Evolutionary conservation across 129 eudicot genomes (phyloP).

Genomic region (Helianthus tuberosus): DNA sequence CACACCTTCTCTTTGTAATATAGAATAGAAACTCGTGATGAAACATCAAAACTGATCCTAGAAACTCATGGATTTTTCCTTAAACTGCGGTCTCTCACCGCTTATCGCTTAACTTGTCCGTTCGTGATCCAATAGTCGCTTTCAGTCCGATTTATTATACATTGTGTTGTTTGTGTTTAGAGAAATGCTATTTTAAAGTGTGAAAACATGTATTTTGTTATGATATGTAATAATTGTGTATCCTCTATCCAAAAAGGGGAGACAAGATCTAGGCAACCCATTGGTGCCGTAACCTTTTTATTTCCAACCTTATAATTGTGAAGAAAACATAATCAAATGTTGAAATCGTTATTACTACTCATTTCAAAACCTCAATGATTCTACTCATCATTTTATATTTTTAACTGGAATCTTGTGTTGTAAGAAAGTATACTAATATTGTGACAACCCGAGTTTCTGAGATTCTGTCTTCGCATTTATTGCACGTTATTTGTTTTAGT

Average conservation of each 20-base stretch:
- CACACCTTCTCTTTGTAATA: too few relatives aligned
- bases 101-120: too few relatives aligned
- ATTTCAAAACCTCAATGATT: constrained; percentile 32
- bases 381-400: constrained; percentile 17
- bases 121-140: too few relatives aligned
- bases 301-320: constrained; percentile 19
- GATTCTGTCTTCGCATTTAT: too few relatives aligned
- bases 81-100: too few relatives aligned
- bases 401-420: not conserved
- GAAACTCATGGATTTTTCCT: too few relatives aligned
- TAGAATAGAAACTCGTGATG: not conserved
- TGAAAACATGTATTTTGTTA: constrained; percentile 15
- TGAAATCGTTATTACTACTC: constrained; percentile 26
- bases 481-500: too few relatives aligned
- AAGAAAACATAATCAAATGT: constrained; percentile 31
- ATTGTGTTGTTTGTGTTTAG: not conserved
- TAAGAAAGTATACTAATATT: constrained; percentile 9
- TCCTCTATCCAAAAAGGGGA: constrained; percentile 15
- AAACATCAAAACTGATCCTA: not conserved
- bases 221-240: constrained; percentile 24
- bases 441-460: too few relatives aligned
- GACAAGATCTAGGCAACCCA: constrained; percentile 40
- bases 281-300: constrained; percentile 30
- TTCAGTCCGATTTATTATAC: not conserved
- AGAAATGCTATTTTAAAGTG: not conserved